A percentile compares a stretch with the other conserved stretches of the same genome.
These are phyloP conservation scores for Paxillus ammoniavirescens DNA, from an alignment of 768 basidiomycete species.

Conservation along the genomic window DNA sequence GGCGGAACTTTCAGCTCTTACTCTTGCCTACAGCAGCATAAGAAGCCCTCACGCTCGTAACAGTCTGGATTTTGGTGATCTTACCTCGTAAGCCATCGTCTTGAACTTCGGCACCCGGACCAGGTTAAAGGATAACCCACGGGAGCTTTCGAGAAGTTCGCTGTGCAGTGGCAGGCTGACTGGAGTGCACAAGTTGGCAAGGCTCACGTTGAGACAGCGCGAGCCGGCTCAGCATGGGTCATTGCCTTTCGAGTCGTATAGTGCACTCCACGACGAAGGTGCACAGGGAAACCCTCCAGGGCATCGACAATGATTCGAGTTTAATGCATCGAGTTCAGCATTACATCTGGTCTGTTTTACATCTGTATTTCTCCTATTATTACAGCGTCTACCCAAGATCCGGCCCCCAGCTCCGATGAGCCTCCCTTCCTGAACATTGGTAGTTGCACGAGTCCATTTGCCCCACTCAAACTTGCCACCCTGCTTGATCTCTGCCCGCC, in stretches of 20 bases:
- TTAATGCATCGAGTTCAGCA: too few species aligned
- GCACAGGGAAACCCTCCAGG: not conserved
- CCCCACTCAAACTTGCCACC: constrained; percentile 75
- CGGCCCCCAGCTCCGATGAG: constrained; percentile 43
- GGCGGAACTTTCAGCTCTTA: constrained; percentile 1
- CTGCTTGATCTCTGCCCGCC: constrained; percentile 86
- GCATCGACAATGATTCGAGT: not conserved
- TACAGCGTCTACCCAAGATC: constrained; percentile 58
- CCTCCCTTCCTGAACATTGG: constrained; percentile 43
- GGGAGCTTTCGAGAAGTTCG: too few species aligned
- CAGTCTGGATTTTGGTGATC: not conserved
- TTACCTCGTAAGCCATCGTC: too few species aligned
- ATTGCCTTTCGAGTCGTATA: too few species aligned
- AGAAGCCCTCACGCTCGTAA: constrained; percentile 7
- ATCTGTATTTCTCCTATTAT: constrained; percentile 65
- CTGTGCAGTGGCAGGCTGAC: too few species aligned
- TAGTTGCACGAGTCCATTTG: constrained; percentile 75
- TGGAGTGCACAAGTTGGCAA: too few species aligned
- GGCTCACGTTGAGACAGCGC: too few species aligned
- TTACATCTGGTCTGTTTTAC: constrained; percentile 8
- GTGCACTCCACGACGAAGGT: too few species aligned
- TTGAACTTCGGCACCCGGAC: not conserved
- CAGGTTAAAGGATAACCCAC: not conserved
- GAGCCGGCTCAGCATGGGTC: too few species aligned
- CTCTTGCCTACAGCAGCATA: constrained; percentile 19